A percentile compares a stretch with the other conserved stretches of the same genome.
Evolutionary conservation across 2,329 filamentous ascomycete genomes (phyloP).

Genomic region (Neofusicoccum ribis): DNA sequence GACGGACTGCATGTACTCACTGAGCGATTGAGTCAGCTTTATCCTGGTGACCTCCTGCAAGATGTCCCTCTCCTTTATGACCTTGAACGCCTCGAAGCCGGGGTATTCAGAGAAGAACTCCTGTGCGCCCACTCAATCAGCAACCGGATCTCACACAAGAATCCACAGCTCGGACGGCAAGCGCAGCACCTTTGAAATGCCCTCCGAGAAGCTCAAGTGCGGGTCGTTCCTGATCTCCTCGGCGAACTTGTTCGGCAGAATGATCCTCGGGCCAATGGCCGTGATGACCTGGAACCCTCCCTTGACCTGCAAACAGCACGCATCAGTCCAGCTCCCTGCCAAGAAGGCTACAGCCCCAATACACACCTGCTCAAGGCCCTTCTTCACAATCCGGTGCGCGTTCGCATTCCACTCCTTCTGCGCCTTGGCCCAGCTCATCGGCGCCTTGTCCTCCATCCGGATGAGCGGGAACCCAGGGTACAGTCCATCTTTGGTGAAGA

Average conservation of each 20-base stretch:
- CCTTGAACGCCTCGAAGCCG: background rate
- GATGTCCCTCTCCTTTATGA: background rate
- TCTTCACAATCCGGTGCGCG: background rate
- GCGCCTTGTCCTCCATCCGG: background rate
- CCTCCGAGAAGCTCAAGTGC: background rate
- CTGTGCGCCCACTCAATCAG: background rate
- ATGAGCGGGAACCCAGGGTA: background rate
- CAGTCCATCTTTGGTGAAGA: background rate
- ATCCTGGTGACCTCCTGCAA: constrained; percentile 1
- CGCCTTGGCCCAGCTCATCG: background rate
- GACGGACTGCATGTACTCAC: background rate
- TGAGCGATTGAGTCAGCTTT: background rate
- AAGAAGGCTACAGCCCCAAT: too few species aligned
- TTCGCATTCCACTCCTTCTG: background rate
- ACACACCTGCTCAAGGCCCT: background rate
- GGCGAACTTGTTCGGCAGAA: background rate
- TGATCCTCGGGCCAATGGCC: background rate
- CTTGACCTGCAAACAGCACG: background rate
- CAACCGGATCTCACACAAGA: background rate
- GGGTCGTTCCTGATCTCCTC: constrained; percentile 10
- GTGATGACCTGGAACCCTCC: constrained; percentile 1
- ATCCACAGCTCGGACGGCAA: background rate
- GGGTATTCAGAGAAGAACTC: constrained; percentile 8
- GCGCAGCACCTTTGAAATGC: background rate
- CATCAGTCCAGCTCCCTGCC: too few species aligned